Evolutionary conservation across 108 stramenopile species (phyloP).

Genomic region (Poteriospumella lacustris): DNA sequence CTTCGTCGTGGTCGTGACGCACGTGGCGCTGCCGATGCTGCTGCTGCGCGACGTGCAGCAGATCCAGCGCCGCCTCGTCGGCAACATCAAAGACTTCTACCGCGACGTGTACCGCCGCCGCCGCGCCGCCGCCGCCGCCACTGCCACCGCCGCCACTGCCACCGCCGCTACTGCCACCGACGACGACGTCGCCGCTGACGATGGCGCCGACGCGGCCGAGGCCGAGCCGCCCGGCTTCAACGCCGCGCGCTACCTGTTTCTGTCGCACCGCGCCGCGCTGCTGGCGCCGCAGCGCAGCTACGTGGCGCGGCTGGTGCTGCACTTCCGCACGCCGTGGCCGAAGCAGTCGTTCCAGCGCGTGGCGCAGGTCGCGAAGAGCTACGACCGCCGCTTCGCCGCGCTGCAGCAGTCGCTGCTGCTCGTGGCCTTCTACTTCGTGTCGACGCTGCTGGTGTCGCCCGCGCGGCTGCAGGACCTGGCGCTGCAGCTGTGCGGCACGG

Average conservation of each 20-base stretch:
- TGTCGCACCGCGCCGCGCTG: too few relatives aligned
- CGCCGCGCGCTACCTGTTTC: too few relatives aligned
- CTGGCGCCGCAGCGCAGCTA: too few relatives aligned
- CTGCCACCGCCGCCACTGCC: too few relatives aligned
- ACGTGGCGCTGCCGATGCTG: not conserved
- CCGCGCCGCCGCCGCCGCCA: too few relatives aligned
- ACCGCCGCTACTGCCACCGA: too few relatives aligned
- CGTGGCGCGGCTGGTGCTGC: not conserved
- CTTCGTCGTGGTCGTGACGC: not conserved
- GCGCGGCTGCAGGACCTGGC: not conserved
- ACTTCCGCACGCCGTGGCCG: constrained; percentile 12
- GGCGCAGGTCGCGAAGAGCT: not conserved
- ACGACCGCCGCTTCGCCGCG: not conserved
- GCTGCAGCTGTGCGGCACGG: not conserved
- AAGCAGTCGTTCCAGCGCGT: not conserved
- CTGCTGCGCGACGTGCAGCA: not conserved
- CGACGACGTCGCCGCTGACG: too few relatives aligned
- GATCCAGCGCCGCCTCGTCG: not conserved
- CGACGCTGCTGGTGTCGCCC: not conserved
- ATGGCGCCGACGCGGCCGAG: too few relatives aligned
- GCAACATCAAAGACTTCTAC: too few relatives aligned
- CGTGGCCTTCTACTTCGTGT: not conserved
- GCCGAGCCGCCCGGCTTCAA: too few relatives aligned
- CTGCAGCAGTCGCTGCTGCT: not conserved
- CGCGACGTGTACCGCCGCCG: too few relatives aligned